Conservation (phyloP, 768 basidiomycete genomes). For the Auriscalpium microsporum region DNA sequence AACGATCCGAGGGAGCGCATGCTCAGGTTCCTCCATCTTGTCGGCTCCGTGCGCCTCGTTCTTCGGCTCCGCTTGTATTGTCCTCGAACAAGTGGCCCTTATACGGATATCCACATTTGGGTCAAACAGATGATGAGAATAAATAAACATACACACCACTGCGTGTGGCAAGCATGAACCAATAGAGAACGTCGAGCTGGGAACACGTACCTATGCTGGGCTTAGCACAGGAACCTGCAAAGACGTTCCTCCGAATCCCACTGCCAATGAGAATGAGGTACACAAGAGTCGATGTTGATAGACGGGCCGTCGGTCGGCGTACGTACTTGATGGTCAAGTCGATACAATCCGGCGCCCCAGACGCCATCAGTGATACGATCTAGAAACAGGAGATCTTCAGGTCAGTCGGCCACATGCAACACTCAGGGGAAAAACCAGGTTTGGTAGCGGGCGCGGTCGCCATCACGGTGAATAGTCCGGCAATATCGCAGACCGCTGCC, state of each 20-base stretch:
- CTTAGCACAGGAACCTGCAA: neutral
- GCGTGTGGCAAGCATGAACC: neutral
- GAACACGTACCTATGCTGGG: neutral
- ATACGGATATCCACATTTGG: constrained; percentile 4
- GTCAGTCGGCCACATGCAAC: neutral
- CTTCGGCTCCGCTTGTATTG: constrained; percentile 1
- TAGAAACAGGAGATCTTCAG: constrained; percentile 23
- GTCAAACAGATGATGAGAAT: neutral
- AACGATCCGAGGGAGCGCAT: constrained; percentile 9
- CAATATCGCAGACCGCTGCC: neutral
- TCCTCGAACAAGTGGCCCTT: constrained; percentile 10
- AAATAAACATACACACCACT: neutral
- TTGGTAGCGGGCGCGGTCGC: too few relatives aligned
- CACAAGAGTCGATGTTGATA: neutral
- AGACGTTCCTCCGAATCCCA: neutral
- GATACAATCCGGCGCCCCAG: constrained; percentile 94
- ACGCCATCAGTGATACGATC: constrained; percentile 93
- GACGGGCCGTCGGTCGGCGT: neutral
- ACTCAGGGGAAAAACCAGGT: neutral
- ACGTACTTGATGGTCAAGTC: constrained; percentile 85
- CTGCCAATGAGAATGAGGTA: neutral
- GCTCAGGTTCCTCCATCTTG: constrained; percentile 1
- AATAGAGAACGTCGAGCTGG: neutral
- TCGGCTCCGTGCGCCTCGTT: constrained; percentile 1
- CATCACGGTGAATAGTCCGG: neutral